Percentiles rank a stretch among this genome's conserved stretches.
Evolutionary conservation across 345 rosid species (phyloP).

Genomic region (Capsella bursapastoris): DNA sequence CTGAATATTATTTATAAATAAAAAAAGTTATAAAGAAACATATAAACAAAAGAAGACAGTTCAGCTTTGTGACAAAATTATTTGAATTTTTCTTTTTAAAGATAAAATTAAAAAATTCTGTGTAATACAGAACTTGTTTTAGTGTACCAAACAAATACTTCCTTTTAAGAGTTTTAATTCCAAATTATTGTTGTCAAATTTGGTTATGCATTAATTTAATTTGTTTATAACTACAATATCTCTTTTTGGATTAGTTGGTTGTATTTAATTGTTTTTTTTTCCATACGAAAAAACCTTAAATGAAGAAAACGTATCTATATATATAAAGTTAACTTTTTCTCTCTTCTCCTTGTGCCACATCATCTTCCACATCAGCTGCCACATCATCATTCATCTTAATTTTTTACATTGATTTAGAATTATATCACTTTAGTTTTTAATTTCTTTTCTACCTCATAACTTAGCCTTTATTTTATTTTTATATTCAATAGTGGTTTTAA

Average conservation of each 20-base stretch:
- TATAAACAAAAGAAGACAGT: conserved; percentile 21
- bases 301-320: no score
- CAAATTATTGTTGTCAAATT: neutral
- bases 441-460: no score
- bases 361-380: no score
- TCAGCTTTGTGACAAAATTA: conserved; percentile 19
- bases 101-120: neutral
- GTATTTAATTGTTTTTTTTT: neutral
- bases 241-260: neutral
- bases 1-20: neutral
- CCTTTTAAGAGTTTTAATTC: conserved; percentile 5
- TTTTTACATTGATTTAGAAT: no score
- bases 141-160: conserved; percentile 26
- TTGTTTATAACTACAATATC: neutral
- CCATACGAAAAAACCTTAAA: neutral
- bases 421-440: no score
- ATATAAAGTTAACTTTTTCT: no score
- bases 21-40: neutral
- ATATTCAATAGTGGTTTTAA: no score
- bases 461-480: no score
- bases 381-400: no score
- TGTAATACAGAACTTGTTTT: neutral
- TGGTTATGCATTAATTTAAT: neutral
- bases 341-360: no score
- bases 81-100: neutral